These are phyloP conservation scores for Russula earlei DNA, from an alignment of 768 basidiomycete genomes.

Conservation along the genomic window DNA sequence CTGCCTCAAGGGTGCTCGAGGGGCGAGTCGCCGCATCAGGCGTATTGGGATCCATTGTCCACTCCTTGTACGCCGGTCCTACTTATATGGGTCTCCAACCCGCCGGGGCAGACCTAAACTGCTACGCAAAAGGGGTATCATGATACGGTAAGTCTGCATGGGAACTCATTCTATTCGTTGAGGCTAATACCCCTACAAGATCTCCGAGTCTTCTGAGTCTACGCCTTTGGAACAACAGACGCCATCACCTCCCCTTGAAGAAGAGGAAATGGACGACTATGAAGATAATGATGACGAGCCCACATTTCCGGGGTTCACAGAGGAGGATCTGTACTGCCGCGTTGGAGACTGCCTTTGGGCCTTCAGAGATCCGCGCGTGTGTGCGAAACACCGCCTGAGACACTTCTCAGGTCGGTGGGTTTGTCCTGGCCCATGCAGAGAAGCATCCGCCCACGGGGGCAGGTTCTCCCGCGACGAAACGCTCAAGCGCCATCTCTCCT, in stretches of 20 bases:
- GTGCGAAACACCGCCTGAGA: neutral
- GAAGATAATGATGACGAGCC: neutral
- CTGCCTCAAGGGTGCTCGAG: neutral
- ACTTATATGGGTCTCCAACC: too few species aligned
- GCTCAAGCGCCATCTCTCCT: slow-evolving; percentile 3
- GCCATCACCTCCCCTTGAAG: neutral
- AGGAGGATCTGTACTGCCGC: slow-evolving; percentile 7
- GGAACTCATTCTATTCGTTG: neutral
- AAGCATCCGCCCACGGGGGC: neutral
- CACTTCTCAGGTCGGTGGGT: neutral
- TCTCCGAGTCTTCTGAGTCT: neutral
- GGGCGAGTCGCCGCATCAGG: neutral
- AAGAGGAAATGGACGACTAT: neutral
- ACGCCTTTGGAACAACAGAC: neutral
- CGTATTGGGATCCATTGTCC: neutral
- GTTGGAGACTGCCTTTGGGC: neutral
- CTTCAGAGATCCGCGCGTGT: neutral
- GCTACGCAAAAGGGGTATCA: neutral
- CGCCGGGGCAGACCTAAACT: neutral
- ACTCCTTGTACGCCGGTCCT: neutral
- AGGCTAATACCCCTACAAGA: neutral
- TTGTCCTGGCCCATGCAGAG: slow-evolving; percentile 1
- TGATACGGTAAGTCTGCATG: neutral
- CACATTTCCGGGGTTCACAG: neutral
- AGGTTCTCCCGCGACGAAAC: neutral